phyloP scores from a whole-genome alignment of 495 filamentous ascomycete species.

The Penicillium parvum region DNA sequence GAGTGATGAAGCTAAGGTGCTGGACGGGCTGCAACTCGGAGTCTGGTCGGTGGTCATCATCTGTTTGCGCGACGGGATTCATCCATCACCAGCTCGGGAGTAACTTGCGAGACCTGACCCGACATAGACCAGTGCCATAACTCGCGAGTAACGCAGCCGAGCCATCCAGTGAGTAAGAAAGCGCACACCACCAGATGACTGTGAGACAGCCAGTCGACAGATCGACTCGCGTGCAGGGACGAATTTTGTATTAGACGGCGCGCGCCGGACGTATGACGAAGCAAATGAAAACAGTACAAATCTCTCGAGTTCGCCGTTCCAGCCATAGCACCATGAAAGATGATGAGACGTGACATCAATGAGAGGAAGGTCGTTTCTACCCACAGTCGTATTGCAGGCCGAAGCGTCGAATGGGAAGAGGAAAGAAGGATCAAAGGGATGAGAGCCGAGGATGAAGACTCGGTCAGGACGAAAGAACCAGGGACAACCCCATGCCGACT shows the following conservation, averaged over 20 bases:
- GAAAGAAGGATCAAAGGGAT: slow-evolving; percentile 14
- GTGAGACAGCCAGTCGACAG: not conserved
- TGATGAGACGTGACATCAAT: slow-evolving; percentile 36
- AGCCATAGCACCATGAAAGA: slow-evolving; percentile 45
- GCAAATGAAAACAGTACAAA: slow-evolving; percentile 25
- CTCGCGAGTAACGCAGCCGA: too few relatives aligned
- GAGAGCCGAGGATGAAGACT: not conserved
- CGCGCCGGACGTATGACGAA: slow-evolving; percentile 29
- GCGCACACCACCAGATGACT: not conserved
- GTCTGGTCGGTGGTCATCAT: slow-evolving; percentile 2
- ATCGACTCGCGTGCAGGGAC: slow-evolving; percentile 12
- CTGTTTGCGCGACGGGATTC: not conserved
- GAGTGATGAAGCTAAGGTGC: slow-evolving; percentile 1
- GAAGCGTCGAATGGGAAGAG: slow-evolving; percentile 26
- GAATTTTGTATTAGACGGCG: slow-evolving; percentile 39
- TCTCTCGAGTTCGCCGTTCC: slow-evolving; percentile 38
- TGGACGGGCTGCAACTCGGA: not conserved
- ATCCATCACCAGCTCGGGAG: not conserved
- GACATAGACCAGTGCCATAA: too few relatives aligned
- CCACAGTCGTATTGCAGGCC: slow-evolving; percentile 21
- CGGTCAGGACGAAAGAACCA: slow-evolving; percentile 6
- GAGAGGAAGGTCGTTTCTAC: slow-evolving; percentile 28
- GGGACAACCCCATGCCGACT: slow-evolving; percentile 23
- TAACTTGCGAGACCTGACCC: not conserved
- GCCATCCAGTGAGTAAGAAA: too few relatives aligned